Conservation (phyloP, 1,284 basidiomycete species). For the Pascua guehoae region DNA sequence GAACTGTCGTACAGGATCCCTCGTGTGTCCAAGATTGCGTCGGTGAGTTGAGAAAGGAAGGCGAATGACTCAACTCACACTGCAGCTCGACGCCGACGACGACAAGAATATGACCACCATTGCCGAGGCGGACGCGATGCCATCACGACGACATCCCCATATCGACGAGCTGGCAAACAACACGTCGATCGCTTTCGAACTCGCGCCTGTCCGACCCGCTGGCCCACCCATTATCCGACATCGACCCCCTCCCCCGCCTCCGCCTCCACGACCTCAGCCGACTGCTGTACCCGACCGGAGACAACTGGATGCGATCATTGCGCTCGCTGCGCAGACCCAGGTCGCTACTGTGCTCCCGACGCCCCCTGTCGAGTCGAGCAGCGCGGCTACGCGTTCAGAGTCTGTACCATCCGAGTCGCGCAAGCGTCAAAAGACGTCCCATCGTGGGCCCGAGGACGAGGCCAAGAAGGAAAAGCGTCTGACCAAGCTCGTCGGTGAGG, state of each 20-base stretch:
- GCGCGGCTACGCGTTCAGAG: neutral
- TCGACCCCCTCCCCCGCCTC: conserved; percentile 22
- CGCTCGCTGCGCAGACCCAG: conserved; percentile 36
- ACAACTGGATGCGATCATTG: conserved; percentile 50
- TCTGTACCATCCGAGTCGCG: conserved; percentile 22
- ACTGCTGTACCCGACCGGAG: conserved; percentile 22
- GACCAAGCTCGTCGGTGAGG: conserved; percentile 75
- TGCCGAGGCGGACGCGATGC: conserved; percentile 29
- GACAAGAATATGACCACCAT: conserved; percentile 44
- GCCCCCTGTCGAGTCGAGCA: conserved; percentile 41
- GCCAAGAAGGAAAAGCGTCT: conserved; percentile 75
- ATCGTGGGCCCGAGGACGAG: conserved; percentile 27
- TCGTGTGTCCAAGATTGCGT: conserved; percentile 36
- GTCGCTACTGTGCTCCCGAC: neutral
- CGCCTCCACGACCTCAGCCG: conserved; percentile 15
- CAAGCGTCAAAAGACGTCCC: conserved; percentile 37
- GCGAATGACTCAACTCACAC: neutral
- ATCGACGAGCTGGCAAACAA: conserved; percentile 38
- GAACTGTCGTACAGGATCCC: conserved; percentile 44
- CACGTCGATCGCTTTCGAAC: conserved; percentile 23
- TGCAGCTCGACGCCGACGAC: conserved; percentile 45
- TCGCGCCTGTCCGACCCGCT: conserved; percentile 33
- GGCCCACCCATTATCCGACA: conserved; percentile 17
- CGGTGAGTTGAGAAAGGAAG: conserved; percentile 17
- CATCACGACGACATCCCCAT: conserved; percentile 22